Evolutionary conservation across 257 asterid genomes (phyloP), one percentile per base, ranked within the genome.

Genomic region (Salvia miltiorrhiza): DNA sequence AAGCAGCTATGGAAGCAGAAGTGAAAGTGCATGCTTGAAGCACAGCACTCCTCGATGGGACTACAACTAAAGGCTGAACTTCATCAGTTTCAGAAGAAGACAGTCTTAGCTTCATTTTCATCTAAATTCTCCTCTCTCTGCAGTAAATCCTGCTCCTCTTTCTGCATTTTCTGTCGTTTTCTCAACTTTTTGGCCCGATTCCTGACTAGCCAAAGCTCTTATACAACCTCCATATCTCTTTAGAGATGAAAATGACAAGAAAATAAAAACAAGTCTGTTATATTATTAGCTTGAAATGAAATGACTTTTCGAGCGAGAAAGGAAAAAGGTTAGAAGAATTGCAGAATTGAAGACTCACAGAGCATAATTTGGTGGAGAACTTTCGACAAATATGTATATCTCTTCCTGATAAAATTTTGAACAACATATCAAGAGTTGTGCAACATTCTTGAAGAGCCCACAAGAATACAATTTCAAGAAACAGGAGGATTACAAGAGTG

Each of bases 1-100:
- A 71, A 66, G 79, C 86, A 44, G 82, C 87, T 11, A 93, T 90
- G 2, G 78, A 73, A 72, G 82, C 85, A 70, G 85, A 93, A 44
- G 98, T 86, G 65, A 84, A 41, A 2, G 82, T 75, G 82, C 98
- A 93, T 14, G 98, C 95, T 76, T 72, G 92, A 79, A 93, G 95
- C 79, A 93, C 98, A 74, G 82, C 83, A 73, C 59, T 66, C 71
- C 97, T 77, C 57, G 97, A 85, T 41, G 97, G 87, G 67, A 73
- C 26, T 0, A 30, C 14, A 35, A 68, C 57, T 24, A 76, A 35
- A 53, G 40, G 72, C 78, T 74, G 66, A 68, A 63, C 85, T 65
- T 84, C 83, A 23, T 55, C 45, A 40, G n/a, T 52, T 54, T 40
- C 73, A 39, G 66, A 62, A 68, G 69, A 54, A 14, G 67, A 23